Conservation (phyloP, 805 yeast genomes). For the Lipomyces spencermartinsiae region DNA sequence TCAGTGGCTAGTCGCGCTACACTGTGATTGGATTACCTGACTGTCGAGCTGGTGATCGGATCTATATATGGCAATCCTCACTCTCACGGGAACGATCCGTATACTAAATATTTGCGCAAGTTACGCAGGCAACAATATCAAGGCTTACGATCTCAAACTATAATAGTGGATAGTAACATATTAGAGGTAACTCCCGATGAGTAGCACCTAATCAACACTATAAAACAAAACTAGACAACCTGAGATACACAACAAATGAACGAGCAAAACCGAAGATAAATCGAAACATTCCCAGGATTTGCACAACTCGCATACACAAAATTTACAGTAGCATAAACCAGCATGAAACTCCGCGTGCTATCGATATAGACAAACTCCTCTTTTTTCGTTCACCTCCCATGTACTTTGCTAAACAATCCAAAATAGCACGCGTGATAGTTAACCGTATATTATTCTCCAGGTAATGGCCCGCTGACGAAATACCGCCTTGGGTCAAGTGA, state of each 20-base stretch:
- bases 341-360: background rate
- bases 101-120: too few species aligned
- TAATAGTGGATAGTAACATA: background rate
- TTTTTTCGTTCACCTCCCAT: background rate
- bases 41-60: too few species aligned
- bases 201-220: background rate
- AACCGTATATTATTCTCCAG: constrained; percentile 19
- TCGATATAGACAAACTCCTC: background rate
- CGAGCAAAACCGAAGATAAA: background rate
- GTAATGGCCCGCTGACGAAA: constrained; percentile 56
- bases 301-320: background rate
- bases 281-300: background rate
- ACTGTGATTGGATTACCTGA: too few species aligned
- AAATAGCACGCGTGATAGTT: too few species aligned
- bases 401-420: background rate
- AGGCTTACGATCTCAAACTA: background rate
- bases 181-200: background rate
- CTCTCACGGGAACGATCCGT: too few species aligned
- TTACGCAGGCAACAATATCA: too few species aligned
- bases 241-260: background rate
- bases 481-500: constrained; percentile 86
- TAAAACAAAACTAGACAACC: background rate
- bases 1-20: too few species aligned
- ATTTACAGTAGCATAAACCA: background rate
- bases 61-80: too few species aligned